Percentiles rank a stretch among this genome's conserved stretches.
Evolutionary conservation across 2,329 filamentous ascomycete species (phyloP).

Genomic region (Talaromyces sp.): DNA sequence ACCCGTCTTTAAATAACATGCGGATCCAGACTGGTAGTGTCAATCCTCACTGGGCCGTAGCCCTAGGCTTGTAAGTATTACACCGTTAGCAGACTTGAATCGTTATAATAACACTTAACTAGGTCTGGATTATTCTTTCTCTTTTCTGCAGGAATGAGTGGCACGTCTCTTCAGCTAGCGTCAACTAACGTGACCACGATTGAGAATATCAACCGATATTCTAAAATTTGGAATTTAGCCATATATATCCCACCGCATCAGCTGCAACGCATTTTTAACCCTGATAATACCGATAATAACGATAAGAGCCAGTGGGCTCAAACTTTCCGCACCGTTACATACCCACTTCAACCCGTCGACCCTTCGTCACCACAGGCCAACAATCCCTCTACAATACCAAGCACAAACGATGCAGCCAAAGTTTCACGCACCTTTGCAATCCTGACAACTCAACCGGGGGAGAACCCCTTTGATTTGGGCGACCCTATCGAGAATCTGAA

Average conservation of each 20-base stretch:
- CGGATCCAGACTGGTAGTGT: constrained; percentile 26
- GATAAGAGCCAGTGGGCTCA: constrained; percentile 28
- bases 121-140: constrained; percentile 66
- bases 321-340: constrained; percentile 36
- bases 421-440: constrained; percentile 72
- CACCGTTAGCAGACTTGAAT: constrained; percentile 12
- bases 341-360: constrained; percentile 27
- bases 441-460: constrained; percentile 63
- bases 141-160: constrained; percentile 74
- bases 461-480: constrained; percentile 83
- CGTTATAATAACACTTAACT: background rate
- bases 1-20: background rate
- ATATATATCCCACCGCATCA: constrained; percentile 49
- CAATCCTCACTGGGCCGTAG: constrained; percentile 61
- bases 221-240: constrained; percentile 66
- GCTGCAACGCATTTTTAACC: constrained; percentile 22
- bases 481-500: constrained; percentile 62
- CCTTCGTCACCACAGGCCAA: background rate
- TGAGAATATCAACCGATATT: constrained; percentile 63
- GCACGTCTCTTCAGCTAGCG: constrained; percentile 65
- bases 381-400: constrained; percentile 1
- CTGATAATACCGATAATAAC: constrained; percentile 19
- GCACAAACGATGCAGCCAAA: constrained; percentile 32
- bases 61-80: constrained; percentile 54
- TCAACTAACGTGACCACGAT: constrained; percentile 76